Conservation (phyloP, 2,329 filamentous ascomycete species). For the Botrytis medusae region DNA sequence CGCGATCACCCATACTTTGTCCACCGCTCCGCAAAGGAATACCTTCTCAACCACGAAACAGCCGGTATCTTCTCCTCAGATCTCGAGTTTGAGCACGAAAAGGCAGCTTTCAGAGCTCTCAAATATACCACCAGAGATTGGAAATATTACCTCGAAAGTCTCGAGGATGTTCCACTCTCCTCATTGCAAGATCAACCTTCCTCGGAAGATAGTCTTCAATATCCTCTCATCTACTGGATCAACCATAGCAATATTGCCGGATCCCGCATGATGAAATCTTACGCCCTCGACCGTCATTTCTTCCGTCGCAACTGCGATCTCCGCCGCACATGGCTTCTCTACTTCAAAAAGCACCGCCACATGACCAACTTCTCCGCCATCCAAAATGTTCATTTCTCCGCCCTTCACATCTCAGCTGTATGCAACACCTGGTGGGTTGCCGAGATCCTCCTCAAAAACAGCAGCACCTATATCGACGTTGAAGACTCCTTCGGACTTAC, state of each 20-base stretch:
- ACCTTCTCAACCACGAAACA: conserved; percentile 18
- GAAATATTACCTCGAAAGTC: conserved; percentile 23
- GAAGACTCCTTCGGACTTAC: conserved; percentile 22
- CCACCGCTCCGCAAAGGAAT: conserved; percentile 21
- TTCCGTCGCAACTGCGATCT: conserved; percentile 22
- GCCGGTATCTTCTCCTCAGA: conserved; percentile 22
- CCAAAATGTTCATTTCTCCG: conserved; percentile 21
- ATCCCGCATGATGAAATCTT: conserved; percentile 16
- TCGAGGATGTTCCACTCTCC: conserved; percentile 18
- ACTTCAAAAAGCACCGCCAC: conserved; percentile 24
- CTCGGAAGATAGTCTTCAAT: conserved; percentile 22
- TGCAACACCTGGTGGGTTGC: conserved; percentile 20
- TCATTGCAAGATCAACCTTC: conserved; percentile 21
- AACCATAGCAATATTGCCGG: conserved; percentile 21
- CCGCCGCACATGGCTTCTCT: conserved; percentile 20
- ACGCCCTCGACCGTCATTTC: conserved; percentile 17
- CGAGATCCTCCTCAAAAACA: conserved; percentile 20
- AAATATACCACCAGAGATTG: conserved; percentile 20
- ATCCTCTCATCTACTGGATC: conserved; percentile 23
- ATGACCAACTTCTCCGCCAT: conserved; percentile 24
- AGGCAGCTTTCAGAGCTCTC: conserved; percentile 19
- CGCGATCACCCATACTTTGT: conserved; percentile 23
- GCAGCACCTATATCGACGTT: conserved; percentile 15
- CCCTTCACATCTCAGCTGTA: conserved; percentile 21
- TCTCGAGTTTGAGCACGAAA: conserved; percentile 21